Percentiles rank a stretch among this genome's conserved stretches.
Evolutionary conservation across 208 protist genomes (phyloP).

Genomic region (Trypanosoma theileri): DNA sequence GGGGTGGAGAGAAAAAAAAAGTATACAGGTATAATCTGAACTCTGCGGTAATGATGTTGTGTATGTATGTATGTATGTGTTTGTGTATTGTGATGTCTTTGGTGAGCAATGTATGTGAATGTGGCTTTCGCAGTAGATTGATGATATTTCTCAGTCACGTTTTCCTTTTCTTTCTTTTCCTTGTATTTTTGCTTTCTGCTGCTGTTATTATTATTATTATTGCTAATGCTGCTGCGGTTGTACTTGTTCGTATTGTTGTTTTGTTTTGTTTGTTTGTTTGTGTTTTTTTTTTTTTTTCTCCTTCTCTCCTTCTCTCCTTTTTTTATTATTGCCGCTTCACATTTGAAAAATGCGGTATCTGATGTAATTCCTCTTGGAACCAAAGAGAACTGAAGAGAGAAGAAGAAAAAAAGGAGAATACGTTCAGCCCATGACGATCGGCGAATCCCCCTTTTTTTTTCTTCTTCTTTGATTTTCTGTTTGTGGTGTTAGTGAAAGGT

Average conservation of each 20-base stretch:
- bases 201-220: not conserved
- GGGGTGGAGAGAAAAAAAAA: slow-evolving; percentile 4
- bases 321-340: not conserved
- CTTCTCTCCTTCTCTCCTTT: slow-evolving; percentile 1
- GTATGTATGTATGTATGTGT: not conserved
- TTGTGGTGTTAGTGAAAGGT: not conserved
- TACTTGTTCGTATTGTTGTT: too few relatives aligned
- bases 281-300: not conserved
- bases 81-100: not conserved
- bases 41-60: not conserved
- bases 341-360: too few relatives aligned
- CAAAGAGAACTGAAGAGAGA: too few relatives aligned
- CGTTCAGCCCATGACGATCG: too few relatives aligned
- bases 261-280: too few relatives aligned
- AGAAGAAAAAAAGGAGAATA: too few relatives aligned
- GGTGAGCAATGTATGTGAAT: slow-evolving; percentile 8
- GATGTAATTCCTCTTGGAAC: too few relatives aligned
- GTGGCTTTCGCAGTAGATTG: not conserved
- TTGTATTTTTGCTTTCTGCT: not conserved
- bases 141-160: not conserved
- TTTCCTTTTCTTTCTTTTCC: slow-evolving; percentile 10
- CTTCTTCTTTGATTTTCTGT: not conserved
- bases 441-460: slow-evolving; percentile 6
- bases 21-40: not conserved
- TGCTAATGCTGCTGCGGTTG: too few relatives aligned